These are phyloP conservation scores for Xylaria flabelliformis DNA, from an alignment of 495 filamentous ascomycete genomes.

Conservation along the genomic window DNA sequence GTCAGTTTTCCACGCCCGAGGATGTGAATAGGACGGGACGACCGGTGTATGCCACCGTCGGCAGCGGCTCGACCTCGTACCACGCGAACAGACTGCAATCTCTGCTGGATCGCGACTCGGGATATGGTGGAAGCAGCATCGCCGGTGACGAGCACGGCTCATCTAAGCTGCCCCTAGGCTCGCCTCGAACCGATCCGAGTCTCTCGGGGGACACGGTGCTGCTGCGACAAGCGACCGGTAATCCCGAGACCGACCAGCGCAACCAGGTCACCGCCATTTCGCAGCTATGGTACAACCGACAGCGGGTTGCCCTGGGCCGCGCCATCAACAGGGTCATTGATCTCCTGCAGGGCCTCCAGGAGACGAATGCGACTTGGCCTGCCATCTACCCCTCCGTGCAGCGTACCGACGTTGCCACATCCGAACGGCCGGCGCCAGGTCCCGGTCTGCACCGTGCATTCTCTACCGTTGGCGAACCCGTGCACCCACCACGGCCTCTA, in stretches of 20 bases:
- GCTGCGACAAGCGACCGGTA: constrained; percentile 37
- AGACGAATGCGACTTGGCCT: constrained; percentile 90
- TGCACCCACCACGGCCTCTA: constrained; percentile 56
- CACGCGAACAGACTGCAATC: constrained; percentile 69
- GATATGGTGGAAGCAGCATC: constrained; percentile 81
- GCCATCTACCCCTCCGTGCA: constrained; percentile 92
- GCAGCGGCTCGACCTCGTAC: constrained; percentile 78
- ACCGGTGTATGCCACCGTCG: constrained; percentile 86
- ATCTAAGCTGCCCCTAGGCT: constrained; percentile 39
- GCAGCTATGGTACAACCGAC: constrained; percentile 79
- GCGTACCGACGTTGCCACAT: constrained; percentile 55
- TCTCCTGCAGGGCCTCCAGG: constrained; percentile 75
- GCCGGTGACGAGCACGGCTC: constrained; percentile 48
- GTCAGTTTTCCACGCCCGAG: constrained; percentile 18
- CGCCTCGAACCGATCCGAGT: constrained; percentile 48
- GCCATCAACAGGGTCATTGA: constrained; percentile 86
- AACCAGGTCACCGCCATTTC: constrained; percentile 55
- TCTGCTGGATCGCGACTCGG: constrained; percentile 84
- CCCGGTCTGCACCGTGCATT: constrained; percentile 63
- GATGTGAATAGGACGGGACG: constrained; percentile 38
- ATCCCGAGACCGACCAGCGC: constrained; percentile 46
- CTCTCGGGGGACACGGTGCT: constrained; percentile 55
- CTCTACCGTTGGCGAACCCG: constrained; percentile 47
- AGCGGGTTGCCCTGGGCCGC: constrained; percentile 81
- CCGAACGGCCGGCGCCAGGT: constrained; percentile 46